Evolutionary conservation across 2,329 filamentous ascomycete genomes (phyloP).

Genomic region (Chaetoscypha palmicola): DNA sequence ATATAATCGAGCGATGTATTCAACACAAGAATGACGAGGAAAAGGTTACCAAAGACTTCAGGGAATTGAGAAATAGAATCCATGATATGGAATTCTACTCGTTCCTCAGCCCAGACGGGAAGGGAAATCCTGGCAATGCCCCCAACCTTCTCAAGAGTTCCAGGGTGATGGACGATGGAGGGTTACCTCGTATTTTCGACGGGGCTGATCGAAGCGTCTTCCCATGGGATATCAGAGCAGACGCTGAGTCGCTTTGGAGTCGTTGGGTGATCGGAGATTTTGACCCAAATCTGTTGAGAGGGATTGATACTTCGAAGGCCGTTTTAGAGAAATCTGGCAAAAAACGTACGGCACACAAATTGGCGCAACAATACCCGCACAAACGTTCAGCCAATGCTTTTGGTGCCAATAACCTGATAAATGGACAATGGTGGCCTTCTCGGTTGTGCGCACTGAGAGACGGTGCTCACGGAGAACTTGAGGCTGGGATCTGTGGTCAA

Average conservation of each 20-base stretch:
- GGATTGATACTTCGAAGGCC: slow-evolving; percentile 19
- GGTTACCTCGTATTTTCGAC: slow-evolving; percentile 37
- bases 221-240: slow-evolving; percentile 40
- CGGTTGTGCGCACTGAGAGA: slow-evolving; percentile 44
- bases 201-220: slow-evolving; percentile 25
- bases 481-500: slow-evolving; percentile 45
- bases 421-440: slow-evolving; percentile 45
- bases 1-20: slow-evolving; percentile 13
- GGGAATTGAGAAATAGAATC: slow-evolving; percentile 20
- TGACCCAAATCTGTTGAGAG: slow-evolving; percentile 37
- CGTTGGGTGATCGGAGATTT: slow-evolving; percentile 37
- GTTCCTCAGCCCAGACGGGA: slow-evolving; percentile 13
- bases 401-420: slow-evolving; percentile 28
- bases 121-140: not conserved
- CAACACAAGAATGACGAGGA: not conserved
- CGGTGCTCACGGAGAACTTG: slow-evolving; percentile 42
- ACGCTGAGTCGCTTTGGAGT: slow-evolving; percentile 38
- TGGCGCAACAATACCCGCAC: slow-evolving; percentile 8
- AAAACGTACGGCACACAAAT: slow-evolving; percentile 9
- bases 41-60: slow-evolving; percentile 1
- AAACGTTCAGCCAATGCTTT: slow-evolving; percentile 17
- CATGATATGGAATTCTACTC: slow-evolving; percentile 27
- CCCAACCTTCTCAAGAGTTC: slow-evolving; percentile 22
- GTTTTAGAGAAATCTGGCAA: slow-evolving; percentile 12
- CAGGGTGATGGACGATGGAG: slow-evolving; percentile 28